Conservation (phyloP, 768 basidiomycete genomes). For the Kwoniella europaea region DNA sequence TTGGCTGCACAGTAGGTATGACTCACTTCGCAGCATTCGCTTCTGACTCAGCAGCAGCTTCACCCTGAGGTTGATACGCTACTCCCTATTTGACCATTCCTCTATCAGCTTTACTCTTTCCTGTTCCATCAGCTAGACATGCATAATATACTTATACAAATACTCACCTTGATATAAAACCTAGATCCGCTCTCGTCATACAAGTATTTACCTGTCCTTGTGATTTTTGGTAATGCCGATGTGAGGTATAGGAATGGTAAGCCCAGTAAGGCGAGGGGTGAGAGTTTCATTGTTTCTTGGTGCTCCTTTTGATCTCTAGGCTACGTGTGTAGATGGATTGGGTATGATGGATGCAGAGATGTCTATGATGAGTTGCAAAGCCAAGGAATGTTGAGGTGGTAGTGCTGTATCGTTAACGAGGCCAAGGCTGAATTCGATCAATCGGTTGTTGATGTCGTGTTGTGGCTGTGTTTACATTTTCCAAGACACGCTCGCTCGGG, state of each 20-base stretch:
- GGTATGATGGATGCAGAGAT: not conserved
- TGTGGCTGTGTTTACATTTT: slow-evolving; percentile 12
- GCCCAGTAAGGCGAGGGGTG: slow-evolving; percentile 11
- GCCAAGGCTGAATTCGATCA: not conserved
- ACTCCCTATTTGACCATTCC: slow-evolving; percentile 38
- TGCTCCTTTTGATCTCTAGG: not conserved
- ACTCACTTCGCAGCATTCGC: slow-evolving; percentile 55
- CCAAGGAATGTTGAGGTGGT: not conserved
- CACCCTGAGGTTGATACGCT: slow-evolving; percentile 54
- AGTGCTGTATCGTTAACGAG: not conserved
- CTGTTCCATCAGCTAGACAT: not conserved
- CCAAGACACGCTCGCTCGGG: slow-evolving; percentile 7
- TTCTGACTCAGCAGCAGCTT: slow-evolving; percentile 40
- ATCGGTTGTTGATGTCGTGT: not conserved
- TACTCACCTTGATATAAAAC: slow-evolving; percentile 80
- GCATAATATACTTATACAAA: not conserved
- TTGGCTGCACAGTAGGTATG: not conserved
- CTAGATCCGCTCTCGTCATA: slow-evolving; percentile 75
- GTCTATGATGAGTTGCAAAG: not conserved
- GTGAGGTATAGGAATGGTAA: slow-evolving; percentile 15
- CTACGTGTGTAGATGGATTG: not conserved
- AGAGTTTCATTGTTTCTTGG: slow-evolving; percentile 9
- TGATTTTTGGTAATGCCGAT: slow-evolving; percentile 69
- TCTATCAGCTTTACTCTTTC: not conserved
- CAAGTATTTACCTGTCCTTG: slow-evolving; percentile 76